Evolutionary conservation across 768 basidiomycete genomes (phyloP).

Genomic region (Suillus americanus): DNA sequence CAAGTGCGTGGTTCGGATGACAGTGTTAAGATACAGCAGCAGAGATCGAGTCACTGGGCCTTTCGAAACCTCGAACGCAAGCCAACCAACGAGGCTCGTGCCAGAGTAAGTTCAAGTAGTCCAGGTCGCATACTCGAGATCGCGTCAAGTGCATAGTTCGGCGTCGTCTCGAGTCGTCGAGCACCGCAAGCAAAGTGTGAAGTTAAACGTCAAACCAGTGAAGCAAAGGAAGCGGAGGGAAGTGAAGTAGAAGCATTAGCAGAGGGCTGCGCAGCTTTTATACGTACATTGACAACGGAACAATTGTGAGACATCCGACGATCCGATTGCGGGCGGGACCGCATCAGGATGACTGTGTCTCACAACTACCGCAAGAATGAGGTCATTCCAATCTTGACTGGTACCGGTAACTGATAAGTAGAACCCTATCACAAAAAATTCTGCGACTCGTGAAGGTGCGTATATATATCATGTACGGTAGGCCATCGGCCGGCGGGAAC

Average conservation of each 20-base stretch:
- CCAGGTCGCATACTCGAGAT: not conserved
- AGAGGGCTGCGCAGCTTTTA: not conserved
- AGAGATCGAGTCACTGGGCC: not conserved
- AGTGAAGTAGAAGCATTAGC: not conserved
- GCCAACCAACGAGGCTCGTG: not conserved
- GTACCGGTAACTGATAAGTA: not conserved
- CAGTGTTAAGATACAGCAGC: not conserved
- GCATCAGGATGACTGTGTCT: not conserved
- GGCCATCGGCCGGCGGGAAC: not conserved
- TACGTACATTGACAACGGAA: not conserved
- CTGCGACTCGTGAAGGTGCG: not conserved
- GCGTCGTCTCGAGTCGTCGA: not conserved
- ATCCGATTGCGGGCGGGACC: not conserved
- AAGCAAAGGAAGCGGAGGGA: not conserved
- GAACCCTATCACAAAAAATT: not conserved
- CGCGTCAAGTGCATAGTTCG: not conserved
- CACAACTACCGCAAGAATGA: not conserved
- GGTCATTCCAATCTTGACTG: not conserved
- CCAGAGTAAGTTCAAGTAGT: not conserved
- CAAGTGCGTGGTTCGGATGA: not conserved
- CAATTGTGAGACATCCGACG: not conserved
- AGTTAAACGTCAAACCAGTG: not conserved
- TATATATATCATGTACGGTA: not conserved
- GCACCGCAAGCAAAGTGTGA: not conserved
- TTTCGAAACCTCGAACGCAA: too few species aligned